A percentile compares a stretch with the other conserved stretches of the same genome.
Conservation (phyloP, 441 rosid species). For the Euphorbia corollata region DNA sequence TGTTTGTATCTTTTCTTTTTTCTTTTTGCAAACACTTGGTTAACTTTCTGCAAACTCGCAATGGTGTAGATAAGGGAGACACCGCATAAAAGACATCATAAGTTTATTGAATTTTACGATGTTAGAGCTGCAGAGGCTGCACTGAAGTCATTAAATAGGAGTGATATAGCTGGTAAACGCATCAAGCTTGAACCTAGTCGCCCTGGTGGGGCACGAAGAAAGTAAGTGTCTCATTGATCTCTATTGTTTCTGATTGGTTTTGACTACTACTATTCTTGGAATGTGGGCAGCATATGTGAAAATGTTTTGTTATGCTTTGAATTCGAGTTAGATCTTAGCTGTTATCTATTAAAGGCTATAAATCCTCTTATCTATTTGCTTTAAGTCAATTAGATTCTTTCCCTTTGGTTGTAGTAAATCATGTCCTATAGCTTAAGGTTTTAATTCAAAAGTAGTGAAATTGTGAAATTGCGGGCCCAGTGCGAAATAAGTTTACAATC, state of each 20-base stretch:
- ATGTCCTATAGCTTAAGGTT: background rate
- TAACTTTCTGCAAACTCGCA: slow-evolving; percentile 21
- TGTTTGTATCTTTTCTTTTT: slow-evolving; percentile 9
- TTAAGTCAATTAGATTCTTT: background rate
- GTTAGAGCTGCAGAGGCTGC: slow-evolving; percentile 97
- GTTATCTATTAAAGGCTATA: background rate
- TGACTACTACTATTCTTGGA: background rate
- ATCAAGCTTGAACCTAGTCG: slow-evolving; percentile 99
- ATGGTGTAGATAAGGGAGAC: slow-evolving; percentile 88
- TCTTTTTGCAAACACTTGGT: slow-evolving; percentile 7
- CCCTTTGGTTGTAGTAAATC: background rate
- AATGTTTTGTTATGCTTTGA: background rate
- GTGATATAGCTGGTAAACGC: slow-evolving; percentile 96
- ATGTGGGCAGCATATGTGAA: background rate
- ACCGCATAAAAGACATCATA: slow-evolving; percentile 97
- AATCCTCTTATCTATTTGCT: background rate
- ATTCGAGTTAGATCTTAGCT: background rate
- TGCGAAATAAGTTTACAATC: background rate
- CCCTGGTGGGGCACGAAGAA: slow-evolving; percentile 98
- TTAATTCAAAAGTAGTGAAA: background rate
- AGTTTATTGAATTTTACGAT: slow-evolving; percentile 89
- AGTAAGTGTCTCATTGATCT: slow-evolving; percentile 37
- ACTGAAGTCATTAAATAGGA: slow-evolving; percentile 74
- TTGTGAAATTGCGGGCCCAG: background rate
- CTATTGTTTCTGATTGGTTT: slow-evolving; percentile 3